Percentiles rank a stretch among this genome's conserved stretches.
These are phyloP conservation scores for Aspergillus avenaceus DNA, from an alignment of 495 filamentous ascomycete genomes.

Conservation along the genomic window DNA sequence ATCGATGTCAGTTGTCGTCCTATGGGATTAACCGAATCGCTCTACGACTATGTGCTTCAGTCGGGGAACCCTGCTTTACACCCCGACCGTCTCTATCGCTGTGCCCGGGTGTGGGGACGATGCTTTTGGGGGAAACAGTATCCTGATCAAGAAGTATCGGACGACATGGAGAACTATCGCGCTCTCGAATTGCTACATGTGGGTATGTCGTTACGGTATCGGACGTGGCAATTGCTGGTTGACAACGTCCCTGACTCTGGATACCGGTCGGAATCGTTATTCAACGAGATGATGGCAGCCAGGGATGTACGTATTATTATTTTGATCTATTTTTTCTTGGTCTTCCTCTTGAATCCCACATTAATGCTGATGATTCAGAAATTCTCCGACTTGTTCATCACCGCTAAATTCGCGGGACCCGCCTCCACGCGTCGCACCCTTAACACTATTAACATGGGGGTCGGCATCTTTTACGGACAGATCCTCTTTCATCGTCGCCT, in stretches of 20 bases:
- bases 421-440: constrained; percentile 36
- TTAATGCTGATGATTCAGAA: constrained; percentile 19
- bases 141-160: constrained; percentile 41
- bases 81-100: constrained; percentile 35
- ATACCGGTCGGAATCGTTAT: constrained; percentile 29
- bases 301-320: constrained; percentile 33
- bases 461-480: constrained; percentile 40
- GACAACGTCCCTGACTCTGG: constrained; percentile 22
- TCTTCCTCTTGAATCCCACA: neutral
- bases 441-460: constrained; percentile 46
- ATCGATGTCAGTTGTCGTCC: constrained; percentile 34
- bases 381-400: constrained; percentile 42
- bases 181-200: constrained; percentile 35
- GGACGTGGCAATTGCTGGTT: constrained; percentile 35
- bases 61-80: constrained; percentile 34
- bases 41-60: constrained; percentile 34
- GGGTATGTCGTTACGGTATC: constrained; percentile 32
- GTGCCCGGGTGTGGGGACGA: constrained; percentile 39
- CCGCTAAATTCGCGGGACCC: constrained; percentile 33
- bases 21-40: constrained; percentile 33
- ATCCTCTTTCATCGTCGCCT: constrained; percentile 41
- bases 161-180: constrained; percentile 48
- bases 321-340: too few species aligned
- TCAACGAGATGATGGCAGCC: constrained; percentile 27
- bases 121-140: constrained; percentile 45